These are phyloP conservation scores for Sphaerulina populicola DNA, from an alignment of 2,329 filamentous ascomycete genomes.

Conservation along the genomic window DNA sequence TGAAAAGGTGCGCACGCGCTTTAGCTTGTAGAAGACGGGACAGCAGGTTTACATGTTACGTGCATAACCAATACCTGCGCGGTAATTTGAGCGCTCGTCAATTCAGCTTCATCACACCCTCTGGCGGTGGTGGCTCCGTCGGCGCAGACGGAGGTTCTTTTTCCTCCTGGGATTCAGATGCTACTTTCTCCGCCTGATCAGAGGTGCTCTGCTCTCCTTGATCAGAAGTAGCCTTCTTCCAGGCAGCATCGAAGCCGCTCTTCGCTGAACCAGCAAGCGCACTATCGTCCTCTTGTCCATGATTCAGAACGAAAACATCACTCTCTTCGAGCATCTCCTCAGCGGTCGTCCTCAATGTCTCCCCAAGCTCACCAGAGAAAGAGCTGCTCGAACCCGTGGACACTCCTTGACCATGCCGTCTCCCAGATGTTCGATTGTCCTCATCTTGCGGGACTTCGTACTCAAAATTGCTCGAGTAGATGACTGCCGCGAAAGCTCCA, in stretches of 20 bases:
- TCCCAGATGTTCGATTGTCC: background rate
- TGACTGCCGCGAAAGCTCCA: constrained; percentile 76
- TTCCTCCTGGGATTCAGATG: background rate
- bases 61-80: background rate
- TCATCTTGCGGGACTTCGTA: constrained; percentile 39
- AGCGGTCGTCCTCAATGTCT: constrained; percentile 10
- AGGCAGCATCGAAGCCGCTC: constrained; percentile 19
- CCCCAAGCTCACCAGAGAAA: constrained; percentile 12
- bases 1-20: constrained; percentile 89
- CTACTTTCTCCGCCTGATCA: background rate
- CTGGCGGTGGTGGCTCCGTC: background rate
- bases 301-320: constrained; percentile 16
- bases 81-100: background rate
- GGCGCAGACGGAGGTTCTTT: background rate
- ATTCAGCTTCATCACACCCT: background rate
- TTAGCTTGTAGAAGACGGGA: constrained; percentile 60
- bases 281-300: constrained; percentile 12
- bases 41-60: too few species aligned
- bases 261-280: constrained; percentile 6
- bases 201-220: background rate
- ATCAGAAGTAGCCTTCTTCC: constrained; percentile 15
- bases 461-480: constrained; percentile 75
- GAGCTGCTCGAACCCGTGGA: constrained; percentile 14
- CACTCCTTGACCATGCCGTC: background rate
- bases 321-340: constrained; percentile 18